These are phyloP conservation scores for Cystofilobasidium macerans DNA, from an alignment of 768 basidiomycete species.

Conservation along the genomic window DNA sequence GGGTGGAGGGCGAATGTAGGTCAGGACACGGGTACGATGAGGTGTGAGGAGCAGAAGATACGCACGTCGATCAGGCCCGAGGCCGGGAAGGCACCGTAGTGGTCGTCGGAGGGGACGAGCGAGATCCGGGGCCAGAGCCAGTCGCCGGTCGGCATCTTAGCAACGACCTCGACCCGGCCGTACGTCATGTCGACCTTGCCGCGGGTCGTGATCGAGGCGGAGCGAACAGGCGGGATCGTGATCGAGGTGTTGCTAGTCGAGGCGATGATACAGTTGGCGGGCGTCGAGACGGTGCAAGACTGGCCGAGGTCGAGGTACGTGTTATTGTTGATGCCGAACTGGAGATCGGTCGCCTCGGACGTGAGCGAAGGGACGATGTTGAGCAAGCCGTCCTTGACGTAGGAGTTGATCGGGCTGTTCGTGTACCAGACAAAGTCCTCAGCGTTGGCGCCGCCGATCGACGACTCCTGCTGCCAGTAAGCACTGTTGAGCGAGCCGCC, in stretches of 20 bases:
- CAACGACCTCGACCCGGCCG: slow-evolving; percentile 16
- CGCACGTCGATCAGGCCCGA: slow-evolving; percentile 19
- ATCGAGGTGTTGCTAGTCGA: slow-evolving; percentile 11
- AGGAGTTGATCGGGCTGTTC: slow-evolving; percentile 3
- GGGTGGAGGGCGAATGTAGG: neutral
- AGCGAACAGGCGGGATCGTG: slow-evolving; percentile 1
- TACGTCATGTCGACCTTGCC: slow-evolving; percentile 16
- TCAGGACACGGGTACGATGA: neutral
- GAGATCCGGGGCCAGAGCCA: slow-evolving; percentile 27
- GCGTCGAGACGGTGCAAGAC: neutral
- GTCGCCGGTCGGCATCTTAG: slow-evolving; percentile 27
- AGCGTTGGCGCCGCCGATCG: slow-evolving; percentile 50
- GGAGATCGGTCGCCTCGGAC: slow-evolving; percentile 42
- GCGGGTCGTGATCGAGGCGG: slow-evolving; percentile 5
- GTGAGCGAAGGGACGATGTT: slow-evolving; percentile 80
- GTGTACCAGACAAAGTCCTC: slow-evolving; percentile 7
- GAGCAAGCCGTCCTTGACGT: slow-evolving; percentile 49
- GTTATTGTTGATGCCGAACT: neutral
- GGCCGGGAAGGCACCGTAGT: slow-evolving; percentile 15
- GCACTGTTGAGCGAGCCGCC: slow-evolving; percentile 41
- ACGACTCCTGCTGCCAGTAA: slow-evolving; percentile 61
- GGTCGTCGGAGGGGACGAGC: slow-evolving; percentile 4
- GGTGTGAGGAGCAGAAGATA: neutral
- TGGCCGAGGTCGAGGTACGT: slow-evolving; percentile 6
- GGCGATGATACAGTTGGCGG: neutral